Percentiles rank a stretch among this genome's conserved stretches.
These are phyloP conservation scores for Fonsecaea monophora DNA, from an alignment of 2,329 filamentous ascomycete genomes.

Conservation along the genomic window DNA sequence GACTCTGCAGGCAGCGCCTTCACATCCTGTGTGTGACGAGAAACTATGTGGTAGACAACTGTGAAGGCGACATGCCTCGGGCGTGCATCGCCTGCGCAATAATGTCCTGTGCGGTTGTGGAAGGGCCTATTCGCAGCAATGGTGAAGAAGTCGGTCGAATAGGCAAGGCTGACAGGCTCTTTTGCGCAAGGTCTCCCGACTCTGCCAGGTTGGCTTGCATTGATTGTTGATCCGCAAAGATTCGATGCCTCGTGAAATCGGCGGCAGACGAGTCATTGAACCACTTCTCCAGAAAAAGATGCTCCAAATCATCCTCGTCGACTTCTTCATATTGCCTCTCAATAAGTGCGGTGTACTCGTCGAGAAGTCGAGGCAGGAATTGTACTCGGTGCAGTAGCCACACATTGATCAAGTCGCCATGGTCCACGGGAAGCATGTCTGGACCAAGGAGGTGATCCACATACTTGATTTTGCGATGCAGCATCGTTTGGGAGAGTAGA, in stretches of 20 bases:
- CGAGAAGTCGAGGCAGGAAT: slow-evolving; percentile 5
- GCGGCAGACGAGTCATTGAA: slow-evolving; percentile 10
- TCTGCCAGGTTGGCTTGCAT: slow-evolving; percentile 5
- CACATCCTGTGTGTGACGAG: background rate
- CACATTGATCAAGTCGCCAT: slow-evolving; percentile 18
- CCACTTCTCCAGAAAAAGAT: slow-evolving; percentile 11
- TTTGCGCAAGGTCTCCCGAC: background rate
- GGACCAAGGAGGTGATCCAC: slow-evolving; percentile 7
- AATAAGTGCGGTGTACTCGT: slow-evolving; percentile 1
- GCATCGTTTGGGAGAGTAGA: background rate
- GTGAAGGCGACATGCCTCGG: background rate
- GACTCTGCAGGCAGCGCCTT: background rate
- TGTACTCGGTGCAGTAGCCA: slow-evolving; percentile 16
- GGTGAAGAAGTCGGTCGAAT: background rate
- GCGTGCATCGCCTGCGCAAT: slow-evolving; percentile 17
- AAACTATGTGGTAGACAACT: background rate
- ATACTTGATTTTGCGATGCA: slow-evolving; percentile 7
- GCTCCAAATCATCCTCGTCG: background rate
- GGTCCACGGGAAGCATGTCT: background rate
- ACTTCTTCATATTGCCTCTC: background rate
- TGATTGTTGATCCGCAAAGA: slow-evolving; percentile 14
- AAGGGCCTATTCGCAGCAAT: slow-evolving; percentile 14
- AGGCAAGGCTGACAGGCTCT: background rate
- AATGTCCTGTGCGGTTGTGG: slow-evolving; percentile 13
- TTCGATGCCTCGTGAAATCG: slow-evolving; percentile 14